Percentiles rank a stretch among this genome's conserved stretches.
phyloP scores from a whole-genome alignment of 306 rosid genomes.

The Cicer yamashitae region DNA sequence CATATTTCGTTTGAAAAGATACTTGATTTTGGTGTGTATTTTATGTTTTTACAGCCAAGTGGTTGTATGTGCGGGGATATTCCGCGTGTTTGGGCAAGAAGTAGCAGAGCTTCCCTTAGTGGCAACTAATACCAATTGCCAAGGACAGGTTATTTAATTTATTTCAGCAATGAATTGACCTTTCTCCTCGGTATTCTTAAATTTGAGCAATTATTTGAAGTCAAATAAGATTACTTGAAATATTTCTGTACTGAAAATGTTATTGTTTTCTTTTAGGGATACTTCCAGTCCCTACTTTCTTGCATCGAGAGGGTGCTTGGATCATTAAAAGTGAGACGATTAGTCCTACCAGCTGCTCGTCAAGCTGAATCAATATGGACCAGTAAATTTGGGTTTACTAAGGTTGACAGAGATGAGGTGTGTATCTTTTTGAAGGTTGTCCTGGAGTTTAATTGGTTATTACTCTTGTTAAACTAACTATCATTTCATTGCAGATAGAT shows the following conservation, averaged over 20 bases:
- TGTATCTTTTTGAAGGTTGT: background rate
- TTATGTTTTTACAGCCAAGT: conserved; percentile 50
- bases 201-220: conserved; percentile 5
- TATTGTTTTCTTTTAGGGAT: conserved; percentile 56
- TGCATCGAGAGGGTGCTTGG: conserved; percentile 70
- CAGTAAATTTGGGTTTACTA: conserved; percentile 67
- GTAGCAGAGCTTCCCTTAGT: conserved; percentile 92
- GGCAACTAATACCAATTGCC: conserved; percentile 63
- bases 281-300: conserved; percentile 67
- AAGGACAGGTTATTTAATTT: conserved; percentile 67
- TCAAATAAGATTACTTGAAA: background rate
- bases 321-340: conserved; percentile 57
- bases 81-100: conserved; percentile 79
- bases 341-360: conserved; percentile 75
- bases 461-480: background rate
- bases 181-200: background rate
- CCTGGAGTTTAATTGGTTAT: background rate
- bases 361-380: conserved; percentile 81
- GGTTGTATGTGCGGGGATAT: conserved; percentile 71
- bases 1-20: background rate
- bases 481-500: conserved; percentile 49
- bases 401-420: conserved; percentile 58
- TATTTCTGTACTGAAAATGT: background rate
- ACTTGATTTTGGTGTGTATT: conserved; percentile 19
- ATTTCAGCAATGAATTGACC: background rate